phyloP scores from a whole-genome alignment of 1,284 basidiomycete genomes.

The Schizophyllum commune region DNA sequence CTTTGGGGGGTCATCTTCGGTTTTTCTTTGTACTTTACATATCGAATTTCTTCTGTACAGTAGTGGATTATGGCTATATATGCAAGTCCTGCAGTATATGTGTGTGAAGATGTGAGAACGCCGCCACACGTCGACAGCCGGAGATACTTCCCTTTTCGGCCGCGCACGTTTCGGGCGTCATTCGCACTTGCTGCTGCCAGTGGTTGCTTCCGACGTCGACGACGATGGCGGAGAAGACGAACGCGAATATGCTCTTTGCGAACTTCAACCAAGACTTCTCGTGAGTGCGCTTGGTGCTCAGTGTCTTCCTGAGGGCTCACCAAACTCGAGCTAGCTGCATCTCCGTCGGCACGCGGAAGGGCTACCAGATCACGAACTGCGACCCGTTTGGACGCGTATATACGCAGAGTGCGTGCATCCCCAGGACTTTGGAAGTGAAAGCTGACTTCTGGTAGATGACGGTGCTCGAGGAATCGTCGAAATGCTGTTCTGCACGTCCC shows the following conservation, averaged over 20 bases:
- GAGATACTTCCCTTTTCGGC: neutral
- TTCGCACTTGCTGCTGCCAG: neutral
- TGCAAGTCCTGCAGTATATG: too few relatives aligned
- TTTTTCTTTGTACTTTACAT: too few relatives aligned
- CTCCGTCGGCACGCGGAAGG: slow-evolving; percentile 91
- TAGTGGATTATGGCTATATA: too few relatives aligned
- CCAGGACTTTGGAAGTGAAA: neutral
- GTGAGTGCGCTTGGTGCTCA: slow-evolving; percentile 33
- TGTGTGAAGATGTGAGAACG: neutral
- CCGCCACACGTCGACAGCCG: neutral
- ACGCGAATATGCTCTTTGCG: slow-evolving; percentile 62
- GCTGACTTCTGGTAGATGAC: slow-evolving; percentile 48
- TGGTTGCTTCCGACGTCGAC: neutral
- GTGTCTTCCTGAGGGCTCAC: neutral
- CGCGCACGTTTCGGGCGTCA: too few relatives aligned
- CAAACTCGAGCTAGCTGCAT: slow-evolving; percentile 55
- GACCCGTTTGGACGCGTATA: slow-evolving; percentile 97
- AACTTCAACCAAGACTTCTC: slow-evolving; percentile 88
- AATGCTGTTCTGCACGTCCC: slow-evolving; percentile 98
- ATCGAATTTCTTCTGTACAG: too few relatives aligned
- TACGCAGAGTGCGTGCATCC: slow-evolving; percentile 69
- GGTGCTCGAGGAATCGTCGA: slow-evolving; percentile 94
- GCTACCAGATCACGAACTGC: slow-evolving; percentile 96
- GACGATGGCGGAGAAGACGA: slow-evolving; percentile 2
- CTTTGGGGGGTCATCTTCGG: neutral